Percentiles rank a stretch among this genome's conserved stretches.
phyloP scores from a whole-genome alignment of 2,329 filamentous ascomycete genomes.

The Epicoccum sorghinum region DNA sequence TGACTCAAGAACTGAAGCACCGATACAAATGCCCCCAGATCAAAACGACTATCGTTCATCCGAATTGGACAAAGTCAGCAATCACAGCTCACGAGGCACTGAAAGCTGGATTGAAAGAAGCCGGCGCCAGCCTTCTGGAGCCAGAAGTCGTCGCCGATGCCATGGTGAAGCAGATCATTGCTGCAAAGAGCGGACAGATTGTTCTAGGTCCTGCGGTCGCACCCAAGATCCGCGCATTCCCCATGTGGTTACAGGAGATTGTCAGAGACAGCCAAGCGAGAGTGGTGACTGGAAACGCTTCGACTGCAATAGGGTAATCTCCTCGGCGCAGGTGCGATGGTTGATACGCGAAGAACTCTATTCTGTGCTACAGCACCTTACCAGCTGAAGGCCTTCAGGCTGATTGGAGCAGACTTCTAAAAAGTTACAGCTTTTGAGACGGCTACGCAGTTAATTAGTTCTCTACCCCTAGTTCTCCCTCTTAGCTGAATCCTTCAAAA shows the following conservation, averaged over 20 bases:
- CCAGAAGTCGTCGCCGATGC: slow-evolving; percentile 50
- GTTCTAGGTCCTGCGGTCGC: slow-evolving; percentile 42
- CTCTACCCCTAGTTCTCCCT: no score
- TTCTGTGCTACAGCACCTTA: not conserved
- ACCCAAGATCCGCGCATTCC: slow-evolving; percentile 36
- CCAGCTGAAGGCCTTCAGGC: no score
- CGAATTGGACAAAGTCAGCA: slow-evolving; percentile 51
- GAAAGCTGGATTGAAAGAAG: slow-evolving; percentile 38
- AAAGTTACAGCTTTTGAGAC: no score
- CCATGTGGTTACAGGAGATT: slow-evolving; percentile 44
- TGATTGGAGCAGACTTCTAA: no score
- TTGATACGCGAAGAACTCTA: not conserved
- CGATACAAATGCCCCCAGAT: slow-evolving; percentile 52
- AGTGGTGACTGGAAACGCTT: slow-evolving; percentile 34
- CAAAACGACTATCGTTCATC: slow-evolving; percentile 52
- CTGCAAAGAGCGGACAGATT: slow-evolving; percentile 50
- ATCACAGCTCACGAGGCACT: slow-evolving; percentile 37
- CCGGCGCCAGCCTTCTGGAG: slow-evolving; percentile 44
- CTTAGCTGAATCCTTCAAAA: no score
- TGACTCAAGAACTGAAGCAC: slow-evolving; percentile 50
- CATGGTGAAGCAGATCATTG: slow-evolving; percentile 53
- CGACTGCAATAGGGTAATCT: slow-evolving; percentile 22
- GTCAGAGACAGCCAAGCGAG: slow-evolving; percentile 39
- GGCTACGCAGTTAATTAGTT: no score
- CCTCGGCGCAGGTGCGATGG: not conserved